Evolutionary conservation across 2,329 filamentous ascomycete species (phyloP).

Genomic region (Aspergillus fumigatiaffinis): DNA sequence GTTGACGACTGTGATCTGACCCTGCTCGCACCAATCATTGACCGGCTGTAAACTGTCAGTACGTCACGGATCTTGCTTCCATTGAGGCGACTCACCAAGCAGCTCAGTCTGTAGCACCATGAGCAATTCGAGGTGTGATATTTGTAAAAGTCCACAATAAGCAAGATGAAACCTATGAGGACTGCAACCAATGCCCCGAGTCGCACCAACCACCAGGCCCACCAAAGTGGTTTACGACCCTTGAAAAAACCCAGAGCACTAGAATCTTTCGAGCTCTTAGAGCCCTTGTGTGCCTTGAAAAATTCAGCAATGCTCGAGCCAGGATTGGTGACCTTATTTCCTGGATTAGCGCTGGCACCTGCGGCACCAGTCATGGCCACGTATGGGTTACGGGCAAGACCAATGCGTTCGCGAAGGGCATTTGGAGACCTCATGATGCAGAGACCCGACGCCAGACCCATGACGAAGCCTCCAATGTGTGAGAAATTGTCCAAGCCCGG

Average conservation of each 20-base stretch:
- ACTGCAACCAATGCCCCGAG: slow-evolving; percentile 74
- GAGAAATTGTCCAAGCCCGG: slow-evolving; percentile 96
- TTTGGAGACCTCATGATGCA: slow-evolving; percentile 87
- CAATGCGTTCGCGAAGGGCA: slow-evolving; percentile 68
- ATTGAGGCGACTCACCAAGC: slow-evolving; percentile 64
- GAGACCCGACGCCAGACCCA: slow-evolving; percentile 82
- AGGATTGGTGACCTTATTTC: slow-evolving; percentile 51
- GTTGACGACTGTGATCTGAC: slow-evolving; percentile 20
- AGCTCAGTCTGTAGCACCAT: slow-evolving; percentile 96
- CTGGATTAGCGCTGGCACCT: slow-evolving; percentile 20
- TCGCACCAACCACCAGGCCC: slow-evolving; percentile 92
- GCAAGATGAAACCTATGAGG: slow-evolving; percentile 76
- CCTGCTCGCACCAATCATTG: slow-evolving; percentile 43
- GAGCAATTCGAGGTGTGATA: slow-evolving; percentile 65
- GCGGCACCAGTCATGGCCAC: slow-evolving; percentile 58
- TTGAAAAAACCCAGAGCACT: slow-evolving; percentile 71
- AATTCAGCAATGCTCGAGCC: slow-evolving; percentile 55
- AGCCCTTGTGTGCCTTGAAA: slow-evolving; percentile 52
- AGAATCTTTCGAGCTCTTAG: slow-evolving; percentile 31
- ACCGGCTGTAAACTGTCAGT: slow-evolving; percentile 32
- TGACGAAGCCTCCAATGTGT: slow-evolving; percentile 92
- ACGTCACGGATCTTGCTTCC: neutral
- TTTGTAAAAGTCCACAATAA: slow-evolving; percentile 88
- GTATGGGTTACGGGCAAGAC: slow-evolving; percentile 66
- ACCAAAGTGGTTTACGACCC: slow-evolving; percentile 89